Percentiles rank a stretch among this genome's conserved stretches.
These are phyloP conservation scores for Russula brevipes DNA, from an alignment of 768 basidiomycete species.

Conservation along the genomic window DNA sequence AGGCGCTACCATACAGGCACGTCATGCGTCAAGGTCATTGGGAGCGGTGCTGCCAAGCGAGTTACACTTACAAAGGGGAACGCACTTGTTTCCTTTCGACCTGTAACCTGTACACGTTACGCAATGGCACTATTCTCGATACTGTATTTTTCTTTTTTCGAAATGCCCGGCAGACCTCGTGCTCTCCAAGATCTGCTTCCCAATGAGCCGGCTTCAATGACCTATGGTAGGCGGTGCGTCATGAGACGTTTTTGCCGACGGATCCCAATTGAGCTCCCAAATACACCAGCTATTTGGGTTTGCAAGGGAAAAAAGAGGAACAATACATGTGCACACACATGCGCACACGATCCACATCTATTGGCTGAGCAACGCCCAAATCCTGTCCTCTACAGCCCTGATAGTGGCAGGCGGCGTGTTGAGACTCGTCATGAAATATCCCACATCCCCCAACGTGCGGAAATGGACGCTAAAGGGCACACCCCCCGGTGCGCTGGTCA, in stretches of 20 bases:
- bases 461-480: constrained; percentile 70
- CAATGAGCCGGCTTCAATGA: not conserved
- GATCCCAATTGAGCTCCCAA: constrained; percentile 14
- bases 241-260: not conserved
- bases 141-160: not conserved
- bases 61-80: not conserved
- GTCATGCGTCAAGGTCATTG: not conserved
- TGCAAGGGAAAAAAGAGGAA: not conserved
- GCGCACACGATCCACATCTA: not conserved
- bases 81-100: not conserved
- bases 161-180: not conserved
- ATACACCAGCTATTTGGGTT: not conserved
- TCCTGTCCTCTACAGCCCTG: constrained; percentile 56
- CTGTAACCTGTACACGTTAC: constrained; percentile 7
- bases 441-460: constrained; percentile 83
- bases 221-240: not conserved
- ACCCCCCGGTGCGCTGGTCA: constrained; percentile 45
- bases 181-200: not conserved
- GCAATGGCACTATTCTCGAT: not conserved
- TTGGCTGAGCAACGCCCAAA: constrained; percentile 40
- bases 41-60: not conserved
- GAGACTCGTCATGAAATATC: constrained; percentile 89
- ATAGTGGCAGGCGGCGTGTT: constrained; percentile 57
- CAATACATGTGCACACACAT: not conserved
- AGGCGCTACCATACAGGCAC: not conserved